These are phyloP conservation scores for Selaginella tamariscina DNA, from an alignment of 75 land plant species.

Conservation along the genomic window DNA sequence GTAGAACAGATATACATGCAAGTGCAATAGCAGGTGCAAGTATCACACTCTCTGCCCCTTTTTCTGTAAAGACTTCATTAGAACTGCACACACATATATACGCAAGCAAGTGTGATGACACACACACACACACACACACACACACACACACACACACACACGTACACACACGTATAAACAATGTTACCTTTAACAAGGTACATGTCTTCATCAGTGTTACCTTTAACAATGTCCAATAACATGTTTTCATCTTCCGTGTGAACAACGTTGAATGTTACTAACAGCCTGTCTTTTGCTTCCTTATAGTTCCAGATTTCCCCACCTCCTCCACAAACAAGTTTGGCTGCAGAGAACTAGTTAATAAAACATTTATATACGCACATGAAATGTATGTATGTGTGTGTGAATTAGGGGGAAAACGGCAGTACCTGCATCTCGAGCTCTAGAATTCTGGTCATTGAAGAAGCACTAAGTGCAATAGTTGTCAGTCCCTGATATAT, in stretches of 20 bases:
- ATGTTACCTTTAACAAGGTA: too few relatives aligned
- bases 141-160: too few relatives aligned
- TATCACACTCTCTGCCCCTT: conserved; percentile 39
- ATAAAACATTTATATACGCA: not conserved
- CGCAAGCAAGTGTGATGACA: too few relatives aligned
- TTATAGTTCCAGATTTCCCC: conserved; percentile 49
- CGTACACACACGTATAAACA: too few relatives aligned
- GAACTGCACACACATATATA: too few relatives aligned
- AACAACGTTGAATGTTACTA: conserved; percentile 59
- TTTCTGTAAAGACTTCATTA: too few relatives aligned
- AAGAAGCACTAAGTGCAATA: conserved; percentile 20
- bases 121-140: too few relatives aligned
- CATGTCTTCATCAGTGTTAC: too few relatives aligned
- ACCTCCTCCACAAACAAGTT: conserved; percentile 44
- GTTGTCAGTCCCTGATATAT: conserved; percentile 22
- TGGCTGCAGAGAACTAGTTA: conserved; percentile 47
- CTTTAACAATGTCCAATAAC: conserved; percentile 30
- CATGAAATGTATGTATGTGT: too few relatives aligned
- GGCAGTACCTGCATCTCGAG: conserved; percentile 45
- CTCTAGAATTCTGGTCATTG: conserved; percentile 51
- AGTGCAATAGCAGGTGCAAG: conserved; percentile 71
- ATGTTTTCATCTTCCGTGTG: conserved; percentile 32
- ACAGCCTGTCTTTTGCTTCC: conserved; percentile 50
- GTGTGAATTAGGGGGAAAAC: too few relatives aligned
- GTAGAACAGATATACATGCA: conserved; percentile 62